phyloP scores from a whole-genome alignment of 352 stramenopile species.

The Phytophthora niederhauseri region DNA sequence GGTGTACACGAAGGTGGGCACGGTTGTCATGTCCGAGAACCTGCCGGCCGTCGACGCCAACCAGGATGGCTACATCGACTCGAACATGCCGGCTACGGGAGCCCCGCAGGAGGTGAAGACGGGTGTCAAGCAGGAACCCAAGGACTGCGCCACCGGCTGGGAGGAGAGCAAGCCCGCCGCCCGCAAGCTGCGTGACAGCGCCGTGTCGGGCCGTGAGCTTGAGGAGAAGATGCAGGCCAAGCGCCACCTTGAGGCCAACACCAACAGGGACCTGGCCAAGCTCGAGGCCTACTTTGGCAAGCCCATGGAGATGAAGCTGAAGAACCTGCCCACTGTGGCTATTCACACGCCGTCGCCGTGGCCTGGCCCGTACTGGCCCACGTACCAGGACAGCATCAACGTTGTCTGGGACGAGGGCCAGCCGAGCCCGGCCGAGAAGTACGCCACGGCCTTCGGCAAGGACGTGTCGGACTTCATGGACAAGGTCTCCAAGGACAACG shows the following conservation, averaged over 20 bases:
- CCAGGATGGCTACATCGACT: slow-evolving; percentile 26
- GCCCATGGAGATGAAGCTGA: slow-evolving; percentile 16
- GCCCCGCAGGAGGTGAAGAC: not conserved
- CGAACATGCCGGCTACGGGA: slow-evolving; percentile 5
- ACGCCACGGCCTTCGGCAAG: slow-evolving; percentile 41
- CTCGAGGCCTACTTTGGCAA: slow-evolving; percentile 24
- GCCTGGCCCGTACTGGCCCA: slow-evolving; percentile 49
- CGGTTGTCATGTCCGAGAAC: slow-evolving; percentile 25
- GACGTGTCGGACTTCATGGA: slow-evolving; percentile 43
- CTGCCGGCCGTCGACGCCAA: slow-evolving; percentile 9
- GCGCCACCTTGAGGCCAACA: slow-evolving; percentile 18
- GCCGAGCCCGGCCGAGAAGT: slow-evolving; percentile 42
- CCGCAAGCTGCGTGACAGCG: slow-evolving; percentile 13
- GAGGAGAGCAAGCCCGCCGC: slow-evolving; percentile 4
- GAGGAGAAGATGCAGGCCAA: slow-evolving; percentile 17
- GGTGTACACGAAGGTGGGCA: slow-evolving; percentile 33
- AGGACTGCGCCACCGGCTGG: slow-evolving; percentile 33
- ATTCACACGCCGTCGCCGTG: slow-evolving; percentile 20
- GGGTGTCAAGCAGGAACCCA: slow-evolving; percentile 9
- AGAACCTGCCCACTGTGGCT: slow-evolving; percentile 20
- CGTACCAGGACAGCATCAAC: slow-evolving; percentile 68
- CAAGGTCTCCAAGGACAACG: slow-evolving; percentile 31
- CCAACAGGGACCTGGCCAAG: slow-evolving; percentile 26
- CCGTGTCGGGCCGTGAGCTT: slow-evolving; percentile 3
- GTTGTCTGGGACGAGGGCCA: slow-evolving; percentile 27